Evolutionary conservation across 2,329 filamentous ascomycete species (phyloP), one percentile per base, ranked within the genome.

Genomic region (Trichophyton verrucosum): DNA sequence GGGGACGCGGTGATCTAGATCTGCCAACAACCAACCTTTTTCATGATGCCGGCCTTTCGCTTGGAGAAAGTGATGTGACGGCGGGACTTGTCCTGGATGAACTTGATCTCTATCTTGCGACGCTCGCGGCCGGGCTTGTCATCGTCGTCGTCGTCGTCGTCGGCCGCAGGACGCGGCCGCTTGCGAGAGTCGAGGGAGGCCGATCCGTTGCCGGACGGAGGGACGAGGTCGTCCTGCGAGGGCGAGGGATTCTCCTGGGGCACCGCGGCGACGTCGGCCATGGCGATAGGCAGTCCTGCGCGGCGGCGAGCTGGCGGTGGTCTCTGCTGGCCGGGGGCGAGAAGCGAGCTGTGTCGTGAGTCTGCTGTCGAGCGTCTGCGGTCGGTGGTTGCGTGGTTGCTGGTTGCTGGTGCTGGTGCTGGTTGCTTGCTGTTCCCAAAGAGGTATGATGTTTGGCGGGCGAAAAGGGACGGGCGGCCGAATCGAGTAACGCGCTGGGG

Each of bases 41-140:
- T 97, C 94, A 99, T 97, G 77, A 99, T 97, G 70, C 94, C 94
- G 61, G 94, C 94, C 82, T 99, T 99, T 76, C 94, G 90, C 86
- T 99, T 99, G 69, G 92, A 97, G 77, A 99, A 97, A 71, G 94
- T 97, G 75, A 97, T 99, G 81, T 99, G 94, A 65, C 94, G 88
- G 79, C 94, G 91, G 79, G 92, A 97, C 82, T 99, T 99, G 79
- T 99, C 94, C 77, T 91, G 92, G 77, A 99, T 99, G 80, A 99
- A 99, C 83, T 99, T 99, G 80, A 99, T 99, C 78, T 99, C 94
- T 71, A 99, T 99, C 87, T 99, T 99, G 79, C 94, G 86, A 74
- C 94, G 87, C 83, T 97, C 94, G 77, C 94, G 91, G 72, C 91
- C 91, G 65, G 90, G 90, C 85, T 97, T 97, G 76, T 96, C 92